Percentiles rank a stretch among this genome's conserved stretches.
Evolutionary conservation across 768 basidiomycete species (phyloP).

Genomic region (Lactarius evosmus): DNA sequence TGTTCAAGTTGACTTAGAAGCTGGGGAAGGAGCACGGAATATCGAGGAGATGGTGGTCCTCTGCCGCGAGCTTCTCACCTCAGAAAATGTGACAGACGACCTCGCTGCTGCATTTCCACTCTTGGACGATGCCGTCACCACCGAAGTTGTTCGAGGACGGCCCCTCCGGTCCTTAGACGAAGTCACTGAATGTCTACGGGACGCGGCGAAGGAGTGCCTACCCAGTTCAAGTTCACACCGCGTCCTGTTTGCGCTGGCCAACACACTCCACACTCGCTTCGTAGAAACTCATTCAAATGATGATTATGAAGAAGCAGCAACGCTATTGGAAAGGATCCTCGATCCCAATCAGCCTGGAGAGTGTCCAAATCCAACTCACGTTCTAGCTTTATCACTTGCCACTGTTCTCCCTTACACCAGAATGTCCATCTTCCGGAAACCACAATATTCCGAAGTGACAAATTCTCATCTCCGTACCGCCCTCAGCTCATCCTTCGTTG

Average conservation of each 20-base stretch:
- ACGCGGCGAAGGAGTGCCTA: not conserved
- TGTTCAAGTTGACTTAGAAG: not conserved
- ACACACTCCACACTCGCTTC: not conserved
- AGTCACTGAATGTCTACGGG: not conserved
- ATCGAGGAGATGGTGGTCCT: not conserved
- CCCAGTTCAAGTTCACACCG: not conserved
- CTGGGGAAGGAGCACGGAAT: not conserved
- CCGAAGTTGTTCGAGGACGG: not conserved
- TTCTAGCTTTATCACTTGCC: not conserved
- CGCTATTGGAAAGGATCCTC: not conserved
- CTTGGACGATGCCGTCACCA: not conserved
- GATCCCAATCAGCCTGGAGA: not conserved
- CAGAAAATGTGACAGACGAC: not conserved
- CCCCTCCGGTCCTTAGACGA: not conserved
- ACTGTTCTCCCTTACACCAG: not conserved
- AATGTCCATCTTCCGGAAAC: not conserved
- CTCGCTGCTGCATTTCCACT: not conserved
- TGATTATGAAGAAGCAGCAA: conserved; percentile 2
- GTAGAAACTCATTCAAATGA: not conserved
- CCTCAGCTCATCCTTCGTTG: not conserved
- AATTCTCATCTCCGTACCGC: not conserved
- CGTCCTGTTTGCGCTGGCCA: not conserved
- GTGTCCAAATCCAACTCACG: not conserved
- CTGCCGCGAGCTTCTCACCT: not conserved
- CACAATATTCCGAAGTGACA: not conserved